Conservation (phyloP, 768 basidiomycete species). For the Nevesoporus exiguus region DNA sequence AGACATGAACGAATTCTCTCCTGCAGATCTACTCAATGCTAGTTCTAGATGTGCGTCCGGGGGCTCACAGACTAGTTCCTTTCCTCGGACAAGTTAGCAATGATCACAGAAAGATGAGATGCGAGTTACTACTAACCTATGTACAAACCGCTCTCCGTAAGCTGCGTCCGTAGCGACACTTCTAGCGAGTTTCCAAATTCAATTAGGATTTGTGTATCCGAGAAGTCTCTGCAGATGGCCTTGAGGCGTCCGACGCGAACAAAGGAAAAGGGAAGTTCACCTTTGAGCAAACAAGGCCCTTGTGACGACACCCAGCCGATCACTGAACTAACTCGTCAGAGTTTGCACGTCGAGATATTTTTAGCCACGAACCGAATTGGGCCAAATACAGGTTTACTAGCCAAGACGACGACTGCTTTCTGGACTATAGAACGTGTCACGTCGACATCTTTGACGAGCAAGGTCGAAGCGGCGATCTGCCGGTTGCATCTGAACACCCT, state of each 20-base stretch:
- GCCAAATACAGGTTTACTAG: constrained; percentile 87
- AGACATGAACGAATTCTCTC: constrained; percentile 89
- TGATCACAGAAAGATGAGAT: not conserved
- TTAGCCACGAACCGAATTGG: constrained; percentile 67
- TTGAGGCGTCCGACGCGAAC: not conserved
- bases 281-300: constrained; percentile 85
- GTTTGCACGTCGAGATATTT: not conserved
- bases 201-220: constrained; percentile 81
- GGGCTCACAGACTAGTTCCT: constrained; percentile 68
- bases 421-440: constrained; percentile 96
- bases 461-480: constrained; percentile 77
- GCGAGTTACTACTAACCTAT: constrained; percentile 65
- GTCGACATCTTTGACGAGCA: constrained; percentile 76
- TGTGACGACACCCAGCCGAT: constrained; percentile 93
- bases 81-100: constrained; percentile 11
- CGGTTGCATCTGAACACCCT: constrained; percentile 73
- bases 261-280: constrained; percentile 29
- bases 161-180: constrained; percentile 65
- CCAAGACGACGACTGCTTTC: constrained; percentile 94
- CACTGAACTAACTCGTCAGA: constrained; percentile 43
- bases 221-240: constrained; percentile 63
- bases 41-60: not conserved
- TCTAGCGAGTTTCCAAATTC: constrained; percentile 83
- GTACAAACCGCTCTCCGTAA: constrained; percentile 91
- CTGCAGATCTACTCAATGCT: constrained; percentile 36